Evolutionary conservation across 345 rosid species (phyloP), one percentile per base, ranked within the genome.

Genomic region (Pistacia atlantica): DNA sequence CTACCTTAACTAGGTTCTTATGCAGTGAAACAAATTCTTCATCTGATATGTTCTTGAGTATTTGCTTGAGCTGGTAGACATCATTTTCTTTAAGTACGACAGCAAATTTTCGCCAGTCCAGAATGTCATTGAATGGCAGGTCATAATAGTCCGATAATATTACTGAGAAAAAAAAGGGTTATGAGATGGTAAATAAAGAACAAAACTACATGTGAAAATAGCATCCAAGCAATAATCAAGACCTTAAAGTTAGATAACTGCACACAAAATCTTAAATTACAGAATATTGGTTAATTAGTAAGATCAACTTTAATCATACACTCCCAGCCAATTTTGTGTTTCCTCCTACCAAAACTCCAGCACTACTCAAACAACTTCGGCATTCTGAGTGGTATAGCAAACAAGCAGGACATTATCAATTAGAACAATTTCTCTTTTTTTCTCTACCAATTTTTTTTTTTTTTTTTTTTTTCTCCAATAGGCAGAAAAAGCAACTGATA

Each of bases 101-200:
- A 22, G 97, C 78, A 63, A 93, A 95, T 72, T 90, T 92, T 59
- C 78, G 61, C 98, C 98, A 95, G 74, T 92, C 78, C 35, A 95
- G 82, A 63, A 93, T 86, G 88, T 93, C 97, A 63, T 93, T 93
- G 84, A 95, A 95, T 16, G 99, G 99, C 22, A 95, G 86, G 81
- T 95, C 99, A 48, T 95, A 92, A 81, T 90, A 93, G 81, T 93
- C 80, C 38, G 97, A 93, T 73, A 95, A 79, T 76, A 95, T 92
- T 49, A 95, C 99, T 95, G 91, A 84, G 81, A 28, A 42, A 22
- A 75, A 61, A 69, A 75, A n/a, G 75, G 69, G 28, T 42, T 5
- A 58, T 59, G 4, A 20, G 9, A 74, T 6, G 22, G 25, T 64
- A 31, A n/a, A 9, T 6, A 25, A 51, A 65, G 10, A 68, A 20